Conservation (phyloP, 164 flowering plant genomes). For the Tetrastigma voinierianum region DNA sequence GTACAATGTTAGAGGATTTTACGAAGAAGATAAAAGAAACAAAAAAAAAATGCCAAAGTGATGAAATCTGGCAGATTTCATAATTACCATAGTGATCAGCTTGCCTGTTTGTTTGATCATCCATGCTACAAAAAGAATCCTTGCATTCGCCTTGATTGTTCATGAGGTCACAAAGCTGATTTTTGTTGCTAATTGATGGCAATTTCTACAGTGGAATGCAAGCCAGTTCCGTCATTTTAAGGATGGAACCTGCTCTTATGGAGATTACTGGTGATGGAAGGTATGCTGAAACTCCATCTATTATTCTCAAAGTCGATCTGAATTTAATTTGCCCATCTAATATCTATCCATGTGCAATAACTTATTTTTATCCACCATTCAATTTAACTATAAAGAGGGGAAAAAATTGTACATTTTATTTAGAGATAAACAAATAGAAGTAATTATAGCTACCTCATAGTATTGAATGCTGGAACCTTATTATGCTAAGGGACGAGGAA, state of each 20-base stretch:
- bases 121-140: conserved; percentile 36
- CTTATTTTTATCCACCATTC: conserved; percentile 25
- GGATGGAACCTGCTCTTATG: conserved; percentile 27
- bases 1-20: conserved; percentile 24
- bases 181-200: conserved; percentile 20
- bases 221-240: conserved; percentile 25
- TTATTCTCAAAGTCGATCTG: too few species aligned
- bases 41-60: conserved; percentile 16
- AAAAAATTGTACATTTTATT: too few species aligned
- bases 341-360: too few species aligned
- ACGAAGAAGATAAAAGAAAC: conserved; percentile 27
- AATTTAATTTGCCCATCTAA: too few species aligned
- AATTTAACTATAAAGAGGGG: too few species aligned
- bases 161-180: conserved; percentile 21
- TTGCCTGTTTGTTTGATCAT: conserved; percentile 41
- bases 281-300: neutral
- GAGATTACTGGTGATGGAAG: conserved; percentile 16
- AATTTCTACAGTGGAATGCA: conserved; percentile 25
- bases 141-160: conserved; percentile 27
- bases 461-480: too few species aligned
- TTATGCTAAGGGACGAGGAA: too few species aligned
- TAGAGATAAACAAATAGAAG: too few species aligned
- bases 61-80: conserved; percentile 2
- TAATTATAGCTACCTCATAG: too few species aligned
- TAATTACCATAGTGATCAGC: conserved; percentile 34